Conservation (phyloP, 2,329 filamentous ascomycete genomes). For the Fusarium sp. region DNA sequence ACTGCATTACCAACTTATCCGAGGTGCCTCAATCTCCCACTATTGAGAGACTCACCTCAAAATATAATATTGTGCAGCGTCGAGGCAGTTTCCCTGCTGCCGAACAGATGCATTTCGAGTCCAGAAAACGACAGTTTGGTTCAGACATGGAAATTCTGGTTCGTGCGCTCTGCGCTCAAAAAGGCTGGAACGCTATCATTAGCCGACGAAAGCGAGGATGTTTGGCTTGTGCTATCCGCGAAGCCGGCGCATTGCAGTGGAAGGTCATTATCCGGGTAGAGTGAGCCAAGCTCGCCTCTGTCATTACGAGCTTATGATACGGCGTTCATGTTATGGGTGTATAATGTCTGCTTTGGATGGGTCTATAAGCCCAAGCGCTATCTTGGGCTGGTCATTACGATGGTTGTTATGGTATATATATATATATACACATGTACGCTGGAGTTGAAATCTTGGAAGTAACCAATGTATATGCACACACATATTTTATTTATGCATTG, state of each 20-base stretch:
- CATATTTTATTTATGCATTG: background rate
- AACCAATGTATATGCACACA: conserved; percentile 18
- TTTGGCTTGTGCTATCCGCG: conserved; percentile 77
- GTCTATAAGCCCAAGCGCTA: conserved; percentile 5
- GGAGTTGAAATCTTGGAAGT: conserved; percentile 6
- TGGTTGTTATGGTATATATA: conserved; percentile 13
- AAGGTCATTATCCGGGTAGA: conserved; percentile 73
- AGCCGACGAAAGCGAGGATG: conserved; percentile 75
- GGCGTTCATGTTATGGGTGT: conserved; percentile 24
- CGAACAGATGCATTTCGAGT: conserved; percentile 66
- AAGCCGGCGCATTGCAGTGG: conserved; percentile 77
- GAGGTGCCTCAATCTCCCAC: conserved; percentile 62
- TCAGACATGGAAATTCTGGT: conserved; percentile 77
- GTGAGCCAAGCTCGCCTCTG: conserved; percentile 41
- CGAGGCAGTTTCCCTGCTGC: conserved; percentile 56
- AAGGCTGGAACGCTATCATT: conserved; percentile 78
- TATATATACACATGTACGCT: conserved; percentile 7
- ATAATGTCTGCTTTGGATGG: background rate
- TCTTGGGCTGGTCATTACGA: background rate
- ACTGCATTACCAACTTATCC: conserved; percentile 68
- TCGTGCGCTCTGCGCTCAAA: conserved; percentile 77
- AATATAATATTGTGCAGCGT: conserved; percentile 49
- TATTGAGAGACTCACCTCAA: conserved; percentile 50
- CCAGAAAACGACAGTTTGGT: conserved; percentile 66
- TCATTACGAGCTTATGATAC: conserved; percentile 10